Conservation (phyloP, 2,329 filamentous ascomycete genomes). For the Phyllosticta citrichinensis region DNA sequence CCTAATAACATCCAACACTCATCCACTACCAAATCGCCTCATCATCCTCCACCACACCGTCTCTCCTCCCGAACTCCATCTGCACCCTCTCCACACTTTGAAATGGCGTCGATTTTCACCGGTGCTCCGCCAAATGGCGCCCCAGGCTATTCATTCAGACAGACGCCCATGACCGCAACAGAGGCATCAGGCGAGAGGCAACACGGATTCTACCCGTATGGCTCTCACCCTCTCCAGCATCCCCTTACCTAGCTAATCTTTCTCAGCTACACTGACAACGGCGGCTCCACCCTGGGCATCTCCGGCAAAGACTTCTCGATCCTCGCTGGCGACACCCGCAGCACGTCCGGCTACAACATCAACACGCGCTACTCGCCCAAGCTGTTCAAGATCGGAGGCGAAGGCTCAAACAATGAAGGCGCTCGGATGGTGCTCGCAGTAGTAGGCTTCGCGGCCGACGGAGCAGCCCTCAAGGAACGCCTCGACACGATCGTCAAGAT, state of each 20-base stretch:
- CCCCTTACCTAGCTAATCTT: slow-evolving; percentile 3
- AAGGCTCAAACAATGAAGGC: slow-evolving; percentile 60
- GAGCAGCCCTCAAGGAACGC: slow-evolving; percentile 84
- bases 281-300: slow-evolving; percentile 91
- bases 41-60: neutral
- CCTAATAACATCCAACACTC: neutral
- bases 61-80: neutral
- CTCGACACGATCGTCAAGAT: slow-evolving; percentile 95
- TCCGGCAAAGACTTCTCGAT: slow-evolving; percentile 90
- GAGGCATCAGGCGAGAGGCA: slow-evolving; percentile 44
- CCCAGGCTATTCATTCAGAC: slow-evolving; percentile 51
- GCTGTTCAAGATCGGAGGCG: slow-evolving; percentile 93
- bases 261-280: slow-evolving; percentile 88
- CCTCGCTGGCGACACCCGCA: slow-evolving; percentile 92
- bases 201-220: slow-evolving; percentile 90
- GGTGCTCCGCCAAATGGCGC: slow-evolving; percentile 40
- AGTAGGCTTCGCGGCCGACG: slow-evolving; percentile 91
- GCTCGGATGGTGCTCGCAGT: slow-evolving; percentile 85
- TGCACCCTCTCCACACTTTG: slow-evolving; percentile 4
- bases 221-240: neutral
- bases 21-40: neutral
- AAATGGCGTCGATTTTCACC: slow-evolving; percentile 47
- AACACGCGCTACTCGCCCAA: slow-evolving; percentile 94
- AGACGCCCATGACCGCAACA: slow-evolving; percentile 32
- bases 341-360: slow-evolving; percentile 92